Base-by-base conservation (phyloP, 306 rosid genomes). In the Carpinus viminea region DNA sequence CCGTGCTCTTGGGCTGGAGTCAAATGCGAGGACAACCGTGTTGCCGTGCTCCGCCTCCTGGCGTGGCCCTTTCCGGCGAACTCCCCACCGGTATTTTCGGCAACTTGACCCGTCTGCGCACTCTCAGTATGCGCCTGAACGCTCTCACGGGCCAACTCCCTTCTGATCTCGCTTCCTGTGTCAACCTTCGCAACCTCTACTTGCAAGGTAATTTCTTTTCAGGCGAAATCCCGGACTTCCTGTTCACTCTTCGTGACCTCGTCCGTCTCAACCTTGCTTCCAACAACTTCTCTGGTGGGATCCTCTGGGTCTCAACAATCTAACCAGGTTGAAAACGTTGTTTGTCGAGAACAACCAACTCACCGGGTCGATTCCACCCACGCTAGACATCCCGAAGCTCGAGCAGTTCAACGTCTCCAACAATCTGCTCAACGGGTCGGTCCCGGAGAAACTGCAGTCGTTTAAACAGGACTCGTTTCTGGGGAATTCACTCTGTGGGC, bases 1-100 rank as follows among this genome's bases (percentile, higher is more conserved):
- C 88, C 90, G 0, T 90, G 93, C 62, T 38, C n/a, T 10, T 90
- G 91, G 91, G 12, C 78, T 43, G 93, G 93, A 16, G 88, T 90
- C 3, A 26, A 70, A 3, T 90, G 93, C 72, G 72, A 84, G 77
- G 26, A 50, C 15, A 82, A 82, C 51, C 73, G 56, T 7, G 88
- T 90, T 17, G 16, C 83, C 20, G 66, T 76, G 43, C 90, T 90
- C 20, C 93, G 76, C 26, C 87, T 90, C 21, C 93, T 3, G 93
- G 81, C 10, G 85, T 83, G 2, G 78, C 93, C 0, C 93, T 90
- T 64, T 78, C 89, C 34, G 93, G 93, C 71, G 7, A 80, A 7
- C 74, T 90, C 3, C 93, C 91, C 26, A 2, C 60, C 36, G 90
- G 89, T 51, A 77, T 90, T 7, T 90, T 90, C 31, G 57, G 86